A percentile compares a stretch with the other conserved stretches of the same genome.
Conservation (phyloP, 1,284 basidiomycete genomes). For the Apiotrichum gracile region DNA sequence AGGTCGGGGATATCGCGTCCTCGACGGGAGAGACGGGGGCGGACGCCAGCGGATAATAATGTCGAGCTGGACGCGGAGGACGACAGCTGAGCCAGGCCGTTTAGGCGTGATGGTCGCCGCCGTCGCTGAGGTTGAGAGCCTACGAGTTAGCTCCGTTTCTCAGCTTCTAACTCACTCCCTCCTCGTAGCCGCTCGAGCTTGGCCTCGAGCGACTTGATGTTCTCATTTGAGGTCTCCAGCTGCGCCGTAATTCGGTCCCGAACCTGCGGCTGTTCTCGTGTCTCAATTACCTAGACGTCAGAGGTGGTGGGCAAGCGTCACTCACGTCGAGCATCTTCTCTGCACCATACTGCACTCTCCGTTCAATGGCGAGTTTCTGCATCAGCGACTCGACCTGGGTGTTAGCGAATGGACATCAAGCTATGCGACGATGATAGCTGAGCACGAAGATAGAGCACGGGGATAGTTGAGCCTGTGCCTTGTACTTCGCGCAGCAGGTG, state of each 20-base stretch:
- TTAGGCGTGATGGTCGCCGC: constrained; percentile 31
- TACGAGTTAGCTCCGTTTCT: constrained; percentile 6
- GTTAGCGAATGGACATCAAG: neutral
- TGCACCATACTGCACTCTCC: constrained; percentile 52
- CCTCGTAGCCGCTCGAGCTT: constrained; percentile 33
- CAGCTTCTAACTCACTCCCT: constrained; percentile 3
- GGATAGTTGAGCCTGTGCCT: too few species aligned
- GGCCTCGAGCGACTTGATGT: constrained; percentile 38
- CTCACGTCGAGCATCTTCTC: constrained; percentile 53
- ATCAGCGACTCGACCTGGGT: constrained; percentile 47
- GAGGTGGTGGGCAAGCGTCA: neutral
- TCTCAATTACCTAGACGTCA: constrained; percentile 36
- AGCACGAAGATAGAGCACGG: too few species aligned
- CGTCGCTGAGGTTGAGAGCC: constrained; percentile 25
- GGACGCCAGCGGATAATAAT: constrained; percentile 20
- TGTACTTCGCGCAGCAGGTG: too few species aligned
- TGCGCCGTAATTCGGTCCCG: constrained; percentile 42
- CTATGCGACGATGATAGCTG: too few species aligned
- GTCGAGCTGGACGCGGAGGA: constrained; percentile 15
- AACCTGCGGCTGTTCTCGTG: constrained; percentile 38
- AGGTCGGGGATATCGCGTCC: constrained; percentile 18
- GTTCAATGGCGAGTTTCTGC: constrained; percentile 48
- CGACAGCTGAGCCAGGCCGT: constrained; percentile 19
- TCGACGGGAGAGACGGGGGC: constrained; percentile 28
- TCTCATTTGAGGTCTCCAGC: constrained; percentile 41